Evolutionary conservation across 2,329 filamentous ascomycete species (phyloP).

Genomic region (Alternaria angustiovoidea): DNA sequence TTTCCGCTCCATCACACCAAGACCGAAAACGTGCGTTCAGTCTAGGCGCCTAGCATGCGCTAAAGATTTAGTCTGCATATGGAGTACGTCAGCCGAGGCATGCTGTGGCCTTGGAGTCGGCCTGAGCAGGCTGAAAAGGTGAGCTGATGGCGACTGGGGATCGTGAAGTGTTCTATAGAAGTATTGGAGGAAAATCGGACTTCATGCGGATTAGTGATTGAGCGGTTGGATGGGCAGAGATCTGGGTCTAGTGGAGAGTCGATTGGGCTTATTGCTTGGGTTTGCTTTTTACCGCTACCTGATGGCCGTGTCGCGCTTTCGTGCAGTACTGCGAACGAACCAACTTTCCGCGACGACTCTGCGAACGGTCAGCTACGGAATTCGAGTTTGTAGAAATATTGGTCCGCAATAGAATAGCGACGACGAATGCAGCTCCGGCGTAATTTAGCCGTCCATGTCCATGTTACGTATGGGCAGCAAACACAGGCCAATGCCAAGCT

Average conservation of each 20-base stretch:
- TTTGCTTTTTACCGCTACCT: background rate
- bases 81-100: conserved; percentile 36
- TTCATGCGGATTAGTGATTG: background rate
- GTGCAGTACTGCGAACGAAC: background rate
- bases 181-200: background rate
- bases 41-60: conserved; percentile 26
- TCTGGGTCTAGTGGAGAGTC: background rate
- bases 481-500: background rate
- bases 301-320: background rate
- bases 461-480: background rate
- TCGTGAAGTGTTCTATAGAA: background rate
- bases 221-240: background rate
- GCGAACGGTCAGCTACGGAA: background rate
- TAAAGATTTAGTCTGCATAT: background rate
- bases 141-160: background rate
- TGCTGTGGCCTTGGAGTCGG: conserved; percentile 15
- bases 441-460: background rate
- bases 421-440: background rate
- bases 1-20: conserved; percentile 26
- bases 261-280: background rate
- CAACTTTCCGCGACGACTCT: background rate
- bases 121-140: conserved; percentile 12
- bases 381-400: background rate
- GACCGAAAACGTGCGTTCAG: conserved; percentile 10
- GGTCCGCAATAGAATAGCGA: background rate